phyloP scores from a whole-genome alignment of 352 stramenopile species.

The Pythium pectinolyticum region DNA sequence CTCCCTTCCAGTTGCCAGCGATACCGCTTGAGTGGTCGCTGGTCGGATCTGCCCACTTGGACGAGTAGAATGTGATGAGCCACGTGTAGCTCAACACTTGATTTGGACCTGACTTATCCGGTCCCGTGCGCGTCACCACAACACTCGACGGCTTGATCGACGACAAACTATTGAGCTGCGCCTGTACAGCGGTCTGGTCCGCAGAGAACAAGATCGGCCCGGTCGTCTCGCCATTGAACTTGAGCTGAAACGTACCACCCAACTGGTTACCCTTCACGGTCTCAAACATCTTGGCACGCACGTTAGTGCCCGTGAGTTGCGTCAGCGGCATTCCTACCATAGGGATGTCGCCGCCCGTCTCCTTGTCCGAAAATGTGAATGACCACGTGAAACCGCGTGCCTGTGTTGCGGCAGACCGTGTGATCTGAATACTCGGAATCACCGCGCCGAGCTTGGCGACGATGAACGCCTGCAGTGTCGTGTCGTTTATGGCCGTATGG shows the following conservation, averaged over 20 bases:
- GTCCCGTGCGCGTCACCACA: conserved; percentile 65
- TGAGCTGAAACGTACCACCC: conserved; percentile 90
- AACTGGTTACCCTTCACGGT: conserved; percentile 87
- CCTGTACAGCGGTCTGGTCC: conserved; percentile 77
- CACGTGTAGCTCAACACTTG: conserved; percentile 90
- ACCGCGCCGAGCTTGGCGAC: conserved; percentile 32
- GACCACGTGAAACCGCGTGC: conserved; percentile 79
- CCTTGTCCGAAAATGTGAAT: conserved; percentile 60
- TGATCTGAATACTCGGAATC: conserved; percentile 53
- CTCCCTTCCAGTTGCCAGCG: conserved; percentile 92
- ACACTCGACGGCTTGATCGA: conserved; percentile 93
- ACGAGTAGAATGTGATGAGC: conserved; percentile 94
- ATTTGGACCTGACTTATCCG: conserved; percentile 33
- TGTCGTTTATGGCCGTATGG: conserved; percentile 35
- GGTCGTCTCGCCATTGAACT: conserved; percentile 94
- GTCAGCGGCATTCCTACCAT: conserved; percentile 43
- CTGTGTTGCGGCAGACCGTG: conserved; percentile 60
- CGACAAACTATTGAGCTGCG: conserved; percentile 90
- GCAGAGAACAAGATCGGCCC: conserved; percentile 88
- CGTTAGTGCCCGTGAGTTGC: conserved; percentile 37
- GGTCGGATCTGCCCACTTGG: conserved; percentile 91
- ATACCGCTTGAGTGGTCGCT: conserved; percentile 80
- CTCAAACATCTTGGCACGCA: conserved; percentile 61
- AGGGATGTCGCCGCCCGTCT: conserved; percentile 84
- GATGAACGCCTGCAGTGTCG: conserved; percentile 44